These are phyloP conservation scores for Wallacemonas sp. DNA, from an alignment of 208 protist species.

Conservation along the genomic window DNA sequence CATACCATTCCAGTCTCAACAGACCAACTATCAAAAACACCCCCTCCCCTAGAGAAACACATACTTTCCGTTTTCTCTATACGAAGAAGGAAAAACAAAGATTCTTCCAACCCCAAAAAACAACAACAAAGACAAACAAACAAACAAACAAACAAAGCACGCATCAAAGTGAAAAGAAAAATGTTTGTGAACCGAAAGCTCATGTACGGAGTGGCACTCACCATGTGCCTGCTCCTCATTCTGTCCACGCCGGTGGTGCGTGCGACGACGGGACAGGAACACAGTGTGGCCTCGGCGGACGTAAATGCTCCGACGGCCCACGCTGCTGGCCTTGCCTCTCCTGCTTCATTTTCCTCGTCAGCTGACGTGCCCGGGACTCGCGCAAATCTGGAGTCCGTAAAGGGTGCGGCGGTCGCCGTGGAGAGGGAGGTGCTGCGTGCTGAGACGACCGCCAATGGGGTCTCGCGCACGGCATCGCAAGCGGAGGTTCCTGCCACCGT, in stretches of 20 bases:
- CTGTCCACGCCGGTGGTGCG: not conserved
- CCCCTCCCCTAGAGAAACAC: too few relatives aligned
- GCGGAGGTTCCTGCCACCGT: not conserved
- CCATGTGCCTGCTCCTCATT: conserved; percentile 9
- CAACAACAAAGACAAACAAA: not conserved
- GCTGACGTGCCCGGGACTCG: not conserved
- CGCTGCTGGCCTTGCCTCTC: not conserved
- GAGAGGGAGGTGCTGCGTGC: not conserved
- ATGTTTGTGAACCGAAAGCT: conserved; percentile 4
- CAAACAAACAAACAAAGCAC: not conserved
- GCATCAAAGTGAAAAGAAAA: conserved; percentile 1
- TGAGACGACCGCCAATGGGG: conserved; percentile 7
- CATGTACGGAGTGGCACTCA: conserved; percentile 5
- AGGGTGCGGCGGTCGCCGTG: not conserved
- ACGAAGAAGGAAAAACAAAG: too few relatives aligned
- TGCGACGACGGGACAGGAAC: not conserved
- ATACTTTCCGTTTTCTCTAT: too few relatives aligned
- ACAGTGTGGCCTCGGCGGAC: not conserved
- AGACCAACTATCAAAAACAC: too few relatives aligned
- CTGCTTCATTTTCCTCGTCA: not conserved
- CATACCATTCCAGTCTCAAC: too few relatives aligned
- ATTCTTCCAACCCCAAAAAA: too few relatives aligned
- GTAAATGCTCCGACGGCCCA: not conserved
- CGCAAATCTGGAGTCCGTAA: conserved; percentile 14
- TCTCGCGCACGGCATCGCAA: not conserved